Percentiles rank a stretch among this genome's conserved stretches.
Evolutionary conservation across 1,284 basidiomycete species (phyloP).

Genomic region (Irpex lacteus): DNA sequence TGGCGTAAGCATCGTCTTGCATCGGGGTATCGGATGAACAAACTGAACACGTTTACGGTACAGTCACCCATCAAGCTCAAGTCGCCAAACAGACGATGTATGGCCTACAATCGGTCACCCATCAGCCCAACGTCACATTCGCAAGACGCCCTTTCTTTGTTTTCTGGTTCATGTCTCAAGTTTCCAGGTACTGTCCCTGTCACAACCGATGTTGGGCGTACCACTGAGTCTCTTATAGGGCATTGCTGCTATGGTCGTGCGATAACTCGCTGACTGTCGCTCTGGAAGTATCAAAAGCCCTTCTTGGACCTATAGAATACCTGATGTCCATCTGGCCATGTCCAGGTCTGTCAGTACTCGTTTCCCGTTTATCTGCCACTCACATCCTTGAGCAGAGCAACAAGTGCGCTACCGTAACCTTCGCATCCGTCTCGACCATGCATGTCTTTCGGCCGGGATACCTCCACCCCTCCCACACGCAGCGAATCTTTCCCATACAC

Average conservation of each 20-base stretch:
- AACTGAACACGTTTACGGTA: neutral
- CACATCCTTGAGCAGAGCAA: constrained; percentile 42
- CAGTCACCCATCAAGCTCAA: constrained; percentile 62
- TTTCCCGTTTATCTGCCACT: neutral
- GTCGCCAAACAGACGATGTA: constrained; percentile 60
- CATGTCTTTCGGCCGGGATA: constrained; percentile 50
- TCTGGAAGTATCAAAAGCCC: constrained; percentile 61
- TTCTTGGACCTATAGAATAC: constrained; percentile 63
- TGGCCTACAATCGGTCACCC: constrained; percentile 62
- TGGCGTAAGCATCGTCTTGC: constrained; percentile 54
- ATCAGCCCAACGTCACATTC: constrained; percentile 51
- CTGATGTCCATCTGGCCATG: constrained; percentile 69
- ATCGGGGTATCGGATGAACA: constrained; percentile 7
- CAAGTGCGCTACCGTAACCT: constrained; percentile 45
- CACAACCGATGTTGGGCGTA: neutral
- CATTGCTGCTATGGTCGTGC: constrained; percentile 58
- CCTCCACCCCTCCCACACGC: constrained; percentile 23
- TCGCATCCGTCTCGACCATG: constrained; percentile 42
- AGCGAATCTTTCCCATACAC: neutral
- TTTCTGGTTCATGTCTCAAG: constrained; percentile 78
- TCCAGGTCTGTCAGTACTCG: constrained; percentile 39
- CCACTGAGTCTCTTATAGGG: constrained; percentile 34
- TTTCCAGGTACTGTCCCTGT: constrained; percentile 46
- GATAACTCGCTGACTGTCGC: constrained; percentile 61
- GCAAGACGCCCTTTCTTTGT: constrained; percentile 63